Evolutionary conservation across 2,329 filamentous ascomycete genomes (phyloP), one percentile per base, ranked within the genome.

Genomic region (Sporothrix dimorphospora): DNA sequence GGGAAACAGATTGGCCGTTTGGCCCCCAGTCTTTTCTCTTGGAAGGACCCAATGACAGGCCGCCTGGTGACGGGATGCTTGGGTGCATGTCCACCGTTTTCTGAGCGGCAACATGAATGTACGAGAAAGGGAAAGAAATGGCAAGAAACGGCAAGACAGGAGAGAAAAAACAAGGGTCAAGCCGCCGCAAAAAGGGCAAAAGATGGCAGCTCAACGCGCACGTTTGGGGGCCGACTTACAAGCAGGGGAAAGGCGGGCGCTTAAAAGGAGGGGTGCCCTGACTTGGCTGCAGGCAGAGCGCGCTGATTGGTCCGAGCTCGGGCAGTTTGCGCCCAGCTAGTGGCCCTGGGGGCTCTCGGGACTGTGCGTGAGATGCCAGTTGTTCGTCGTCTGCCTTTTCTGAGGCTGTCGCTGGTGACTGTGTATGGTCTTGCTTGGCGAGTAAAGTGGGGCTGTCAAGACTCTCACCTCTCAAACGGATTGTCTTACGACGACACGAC

Each of bases 211-310:
- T n/a, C 47, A 21, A n/a, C 47, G 47, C 21, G 16, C 38, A 19
- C 59, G 38, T 38, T 42, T 57, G 34, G 51, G 30, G 8, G 49
- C 19, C 53, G 55, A 72, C 71, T 72, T 72, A 72, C 71, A 69
- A 72, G 45, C 71, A 71, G 68, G 68, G 71, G 65, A 53, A 53
- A 30, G 45, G 59, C 59, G 38, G 73, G 69, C 71, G 71, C 73
- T 70, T 74, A 74, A 63, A 63, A 63, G 59, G 59, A 61, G 68
- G 70, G 72, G 72, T 49, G 45, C 61, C 38, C 57, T 53, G 53
- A 24, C 61, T 71, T 68, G 71, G 68, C 61, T 51, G 55, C 21
- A 24, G 4, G 38, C 27, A n/a, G 8, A 8, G 55, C 38, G n/a
- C n/a, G 51, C 24, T 72, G 63, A 74, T 74, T 74, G 68, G 72